Evolutionary conservation across 352 stramenopile genomes (phyloP), one percentile per base, ranked within the genome.

Genomic region (Phytopythium montanum): DNA sequence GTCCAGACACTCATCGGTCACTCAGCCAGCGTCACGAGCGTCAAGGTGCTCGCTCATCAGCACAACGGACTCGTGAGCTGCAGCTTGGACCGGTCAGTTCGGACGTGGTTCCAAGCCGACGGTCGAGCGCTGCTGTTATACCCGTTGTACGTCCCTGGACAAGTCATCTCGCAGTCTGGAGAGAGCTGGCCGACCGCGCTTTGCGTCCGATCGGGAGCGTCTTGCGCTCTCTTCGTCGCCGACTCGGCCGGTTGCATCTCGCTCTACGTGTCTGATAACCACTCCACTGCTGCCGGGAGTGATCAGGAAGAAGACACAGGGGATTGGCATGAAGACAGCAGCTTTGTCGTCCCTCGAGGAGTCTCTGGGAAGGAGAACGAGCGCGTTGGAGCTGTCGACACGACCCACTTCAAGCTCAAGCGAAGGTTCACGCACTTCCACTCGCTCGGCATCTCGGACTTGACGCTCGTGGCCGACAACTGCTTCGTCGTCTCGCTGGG

Each of bases 401-500:
- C n/a, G 5, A 13, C 18, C 34, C 69, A 76, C n/a, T 85, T 90
- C 56, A 69, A 69, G 45, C 74, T 90, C 29, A 85, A 81, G 63
- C 76, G 79, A 36, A 81, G 81, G 56, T 80, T 81, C 59, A 54
- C 64, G 3, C 71, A 88, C 26, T 90, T 89, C 36, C 81, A 93
- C 49, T 69, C 73, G 9, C 77, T 91, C 12, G 78, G 83, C 4
- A 71, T 93, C 38, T 69, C 76, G 1, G 67, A 70, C 25, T 61
- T 91, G 19, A 61, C 81, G 50, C 59, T 89, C 29, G 62, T 93
- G 16, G 74, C 75, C 9, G 79, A 88, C 53, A 82, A 81, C 60
- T 90, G 78, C 36, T 81, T 92, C 45, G 69, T 93, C 12, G 79
- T 92, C 10, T 90, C 84, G 1, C 70, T 93, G 16, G 79, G 76